Conservation (phyloP, 257 asterid genomes). For the Lycium barbarum region DNA sequence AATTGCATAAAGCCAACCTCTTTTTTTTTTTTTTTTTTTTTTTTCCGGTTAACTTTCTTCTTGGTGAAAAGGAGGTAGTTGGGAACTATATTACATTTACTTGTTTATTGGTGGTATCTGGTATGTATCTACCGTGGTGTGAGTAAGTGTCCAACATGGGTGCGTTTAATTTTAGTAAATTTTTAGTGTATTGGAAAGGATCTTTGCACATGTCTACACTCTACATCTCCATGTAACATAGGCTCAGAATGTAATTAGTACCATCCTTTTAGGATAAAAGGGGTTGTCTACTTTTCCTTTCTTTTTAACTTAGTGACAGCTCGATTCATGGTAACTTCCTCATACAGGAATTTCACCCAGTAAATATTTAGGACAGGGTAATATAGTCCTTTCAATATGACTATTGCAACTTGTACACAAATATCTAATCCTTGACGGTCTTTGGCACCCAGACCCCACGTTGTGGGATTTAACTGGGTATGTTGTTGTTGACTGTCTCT, state of each 20-base stretch:
- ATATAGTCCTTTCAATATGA: slow-evolving; percentile 3
- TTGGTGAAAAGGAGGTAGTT: slow-evolving; percentile 16
- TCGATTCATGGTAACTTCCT: neutral
- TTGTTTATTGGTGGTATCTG: neutral
- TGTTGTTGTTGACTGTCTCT: neutral
- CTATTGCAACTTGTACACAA: neutral
- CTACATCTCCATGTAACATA: slow-evolving; percentile 25
- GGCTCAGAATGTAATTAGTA: slow-evolving; percentile 4
- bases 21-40: neutral
- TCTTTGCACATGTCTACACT: neutral
- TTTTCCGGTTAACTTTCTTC: neutral
- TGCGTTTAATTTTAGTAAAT: neutral
- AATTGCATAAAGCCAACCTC: neutral
- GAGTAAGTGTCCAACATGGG: neutral
- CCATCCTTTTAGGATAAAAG: neutral
- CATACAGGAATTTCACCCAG: neutral
- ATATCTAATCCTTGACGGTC: neutral
- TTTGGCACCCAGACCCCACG: too few relatives aligned
- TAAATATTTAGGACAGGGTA: neutral
- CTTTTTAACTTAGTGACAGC: slow-evolving; percentile 8
- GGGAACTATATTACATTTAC: neutral
- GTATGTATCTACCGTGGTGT: neutral
- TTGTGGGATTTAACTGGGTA: too few relatives aligned
- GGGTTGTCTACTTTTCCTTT: neutral
- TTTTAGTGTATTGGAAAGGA: neutral